These are phyloP conservation scores for Bolboschoenoplectus hybrid DNA, from an alignment of 202 grass and related monocot species.

Conservation along the genomic window DNA sequence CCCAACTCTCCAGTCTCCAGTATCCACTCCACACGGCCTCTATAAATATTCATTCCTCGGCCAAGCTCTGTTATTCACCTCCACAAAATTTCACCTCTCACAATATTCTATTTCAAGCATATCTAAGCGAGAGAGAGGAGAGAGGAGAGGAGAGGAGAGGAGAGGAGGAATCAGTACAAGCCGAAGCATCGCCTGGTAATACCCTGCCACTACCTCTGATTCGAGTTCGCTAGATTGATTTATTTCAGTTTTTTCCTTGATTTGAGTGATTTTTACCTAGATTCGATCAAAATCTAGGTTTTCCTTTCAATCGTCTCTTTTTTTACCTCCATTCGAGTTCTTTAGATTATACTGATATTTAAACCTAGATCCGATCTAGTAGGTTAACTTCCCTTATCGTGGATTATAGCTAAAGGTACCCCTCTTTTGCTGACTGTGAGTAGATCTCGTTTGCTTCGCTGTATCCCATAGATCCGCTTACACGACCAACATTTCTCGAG, in stretches of 20 bases:
- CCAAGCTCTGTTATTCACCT: neutral
- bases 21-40: neutral
- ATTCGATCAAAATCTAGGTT: slow-evolving; percentile 28
- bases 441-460: neutral
- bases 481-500: neutral
- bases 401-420: slow-evolving; percentile 12
- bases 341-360: neutral
- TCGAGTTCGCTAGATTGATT: neutral
- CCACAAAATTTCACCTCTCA: slow-evolving; percentile 27
- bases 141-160: neutral
- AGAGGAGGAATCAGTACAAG: neutral
- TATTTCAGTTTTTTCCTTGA: neutral
- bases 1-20: neutral
- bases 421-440: neutral
- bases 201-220: neutral
- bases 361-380: slow-evolving; percentile 28
- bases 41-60: slow-evolving; percentile 11
- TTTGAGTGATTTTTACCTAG: slow-evolving; percentile 12
- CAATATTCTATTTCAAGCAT: slow-evolving; percentile 28
- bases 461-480: slow-evolving; percentile 8
- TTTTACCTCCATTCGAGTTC: slow-evolving; percentile 15
- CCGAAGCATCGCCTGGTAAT: slow-evolving; percentile 25
- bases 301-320: slow-evolving; percentile 4
- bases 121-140: neutral
- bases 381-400: neutral